These are phyloP conservation scores for Setaria viridis DNA, from an alignment of 202 grass and related monocot species.

Conservation along the genomic window DNA sequence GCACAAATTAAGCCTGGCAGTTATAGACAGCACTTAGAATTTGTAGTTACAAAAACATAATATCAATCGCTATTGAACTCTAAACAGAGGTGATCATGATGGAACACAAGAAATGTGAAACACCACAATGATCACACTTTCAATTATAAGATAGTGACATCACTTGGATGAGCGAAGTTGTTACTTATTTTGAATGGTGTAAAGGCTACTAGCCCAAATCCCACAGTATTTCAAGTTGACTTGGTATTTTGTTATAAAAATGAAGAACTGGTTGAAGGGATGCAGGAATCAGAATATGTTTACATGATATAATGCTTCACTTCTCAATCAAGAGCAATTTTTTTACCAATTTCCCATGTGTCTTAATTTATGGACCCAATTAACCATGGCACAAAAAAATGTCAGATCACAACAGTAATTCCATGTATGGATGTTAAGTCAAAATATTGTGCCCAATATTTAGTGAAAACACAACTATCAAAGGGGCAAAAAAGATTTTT, in stretches of 20 bases:
- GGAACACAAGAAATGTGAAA: slow-evolving; percentile 23
- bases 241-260: neutral
- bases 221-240: neutral
- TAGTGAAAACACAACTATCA: slow-evolving; percentile 5
- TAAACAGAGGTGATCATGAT: neutral
- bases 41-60: neutral
- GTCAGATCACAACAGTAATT: neutral
- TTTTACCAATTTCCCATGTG: neutral
- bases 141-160: no score
- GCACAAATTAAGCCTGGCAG: neutral
- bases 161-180: no score
- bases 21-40: slow-evolving; percentile 1
- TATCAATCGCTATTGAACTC: neutral
- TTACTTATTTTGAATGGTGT: no score
- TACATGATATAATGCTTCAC: slow-evolving; percentile 1
- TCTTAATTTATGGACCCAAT: neutral
- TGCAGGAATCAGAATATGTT: slow-evolving; percentile 18
- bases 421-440: neutral
- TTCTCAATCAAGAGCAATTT: neutral
- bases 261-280: slow-evolving; percentile 2
- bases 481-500: neutral
- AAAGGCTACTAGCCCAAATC: neutral
- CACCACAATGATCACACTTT: neutral
- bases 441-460: slow-evolving; percentile 15
- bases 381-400: neutral